Base-by-base conservation (phyloP, 2,329 filamentous ascomycete genomes). In the Nigrospora osmanthi region DNA sequence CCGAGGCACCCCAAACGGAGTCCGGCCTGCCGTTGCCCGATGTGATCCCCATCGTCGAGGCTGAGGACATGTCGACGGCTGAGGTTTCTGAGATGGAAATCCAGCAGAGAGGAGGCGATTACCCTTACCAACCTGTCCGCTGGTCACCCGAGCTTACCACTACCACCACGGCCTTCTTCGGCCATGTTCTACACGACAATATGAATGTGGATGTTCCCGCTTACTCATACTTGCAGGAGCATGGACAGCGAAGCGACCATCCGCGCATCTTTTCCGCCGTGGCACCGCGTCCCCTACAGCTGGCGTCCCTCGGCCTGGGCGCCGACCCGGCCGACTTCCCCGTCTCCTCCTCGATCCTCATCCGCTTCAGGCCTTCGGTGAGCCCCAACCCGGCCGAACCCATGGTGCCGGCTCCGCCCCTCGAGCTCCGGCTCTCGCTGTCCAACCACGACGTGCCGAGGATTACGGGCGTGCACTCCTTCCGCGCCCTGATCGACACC, bases 151-250 rank as follows among this genome's bases (percentile, higher is more conserved):
- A 17, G 38, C 45, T 41, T 19, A 47, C 15, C 43, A 60, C 50
- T 38, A 54, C 47, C 10, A 68, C 70, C 2, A 58, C 54, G 3
- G 73, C 74, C 11, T 62, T 65, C 3, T 80, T 80, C 51, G 77
- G 77, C 15, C 70, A 75, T 43, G 49, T 79, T 32, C 65, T 80
- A 17, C 54, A 60, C 33, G 40, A 17, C 15, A 15, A 19, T 6
- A 42, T 31, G 40, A 19, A 13, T 19, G 16, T 7, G 40, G 33
- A 13, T 19, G 16, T 7, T 7, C 23, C 23, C 23, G 23, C 4
- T 28, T 11, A 43, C 46, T 10, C 31, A 34, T 38, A 16, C 45
- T 56, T 6, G 43, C 58, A 23, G 40, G 9, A 28, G 23, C 5
- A 28, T 28, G 23, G 23, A 28, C 23, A 28, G 5, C 2, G 54